Percentiles rank a stretch among this genome's conserved stretches.
These are phyloP conservation scores for Lotmaria passim DNA, from an alignment of 208 protist species.

Conservation along the genomic window DNA sequence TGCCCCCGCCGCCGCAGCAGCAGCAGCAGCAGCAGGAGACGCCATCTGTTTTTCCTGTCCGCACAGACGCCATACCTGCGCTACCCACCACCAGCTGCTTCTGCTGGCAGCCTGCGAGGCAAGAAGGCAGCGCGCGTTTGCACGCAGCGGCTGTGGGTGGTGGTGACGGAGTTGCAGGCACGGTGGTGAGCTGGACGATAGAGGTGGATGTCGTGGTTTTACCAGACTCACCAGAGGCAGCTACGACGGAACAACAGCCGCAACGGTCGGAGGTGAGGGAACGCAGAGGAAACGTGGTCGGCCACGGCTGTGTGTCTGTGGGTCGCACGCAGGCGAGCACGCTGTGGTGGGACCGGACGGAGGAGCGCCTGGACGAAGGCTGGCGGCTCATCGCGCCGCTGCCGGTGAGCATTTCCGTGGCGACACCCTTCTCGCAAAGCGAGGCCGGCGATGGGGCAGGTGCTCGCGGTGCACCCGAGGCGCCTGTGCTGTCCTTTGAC, in stretches of 20 bases:
- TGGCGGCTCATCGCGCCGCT: slow-evolving; percentile 27
- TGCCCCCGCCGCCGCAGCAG: not conserved
- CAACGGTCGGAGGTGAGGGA: not conserved
- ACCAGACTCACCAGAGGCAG: not conserved
- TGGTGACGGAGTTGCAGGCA: not conserved
- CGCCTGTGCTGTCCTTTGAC: not conserved
- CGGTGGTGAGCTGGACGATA: too few relatives aligned
- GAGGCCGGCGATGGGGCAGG: not conserved
- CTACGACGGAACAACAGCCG: not conserved
- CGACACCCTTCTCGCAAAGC: not conserved
- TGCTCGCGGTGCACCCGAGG: not conserved
- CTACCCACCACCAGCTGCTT: slow-evolving; percentile 17
- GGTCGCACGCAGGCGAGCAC: not conserved
- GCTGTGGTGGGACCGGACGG: slow-evolving; percentile 16
- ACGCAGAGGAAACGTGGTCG: slow-evolving; percentile 13
- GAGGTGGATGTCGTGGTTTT: too few relatives aligned
- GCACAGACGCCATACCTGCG: slow-evolving; percentile 3
- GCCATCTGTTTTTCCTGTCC: not conserved
- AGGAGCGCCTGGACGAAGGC: slow-evolving; percentile 19
- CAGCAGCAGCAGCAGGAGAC: not conserved
- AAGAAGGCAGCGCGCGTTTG: not conserved
- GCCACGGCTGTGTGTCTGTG: not conserved
- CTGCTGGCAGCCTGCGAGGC: slow-evolving; percentile 16
- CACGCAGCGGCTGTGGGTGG: not conserved
- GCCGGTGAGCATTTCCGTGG: slow-evolving; percentile 11